Conservation (phyloP, 2,329 filamentous ascomycete species). For the Claviceps purpurea region DNA sequence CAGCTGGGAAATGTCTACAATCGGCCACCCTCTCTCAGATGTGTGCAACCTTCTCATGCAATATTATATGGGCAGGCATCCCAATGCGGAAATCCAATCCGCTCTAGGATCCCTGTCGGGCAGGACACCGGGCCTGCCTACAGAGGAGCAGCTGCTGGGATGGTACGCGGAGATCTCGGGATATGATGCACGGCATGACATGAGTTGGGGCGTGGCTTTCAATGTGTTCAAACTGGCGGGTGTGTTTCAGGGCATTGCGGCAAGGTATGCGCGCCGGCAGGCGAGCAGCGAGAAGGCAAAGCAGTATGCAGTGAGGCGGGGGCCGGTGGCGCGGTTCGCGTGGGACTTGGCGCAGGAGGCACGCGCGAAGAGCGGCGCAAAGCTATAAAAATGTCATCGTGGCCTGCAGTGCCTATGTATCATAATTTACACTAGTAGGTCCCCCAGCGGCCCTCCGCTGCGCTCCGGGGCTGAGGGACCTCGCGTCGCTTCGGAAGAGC, state of each 20-base stretch:
- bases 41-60: slow-evolving; percentile 58
- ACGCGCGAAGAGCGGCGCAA: slow-evolving; percentile 12
- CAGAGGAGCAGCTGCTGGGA: slow-evolving; percentile 25
- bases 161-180: slow-evolving; percentile 41
- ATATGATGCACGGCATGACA: slow-evolving; percentile 52
- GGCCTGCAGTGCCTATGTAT: too few relatives aligned
- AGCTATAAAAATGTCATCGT: slow-evolving; percentile 11
- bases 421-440: too few relatives aligned
- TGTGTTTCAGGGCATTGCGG: slow-evolving; percentile 80
- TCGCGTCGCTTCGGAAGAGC: too few relatives aligned
- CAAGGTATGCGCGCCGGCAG: slow-evolving; percentile 70
- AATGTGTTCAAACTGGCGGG: slow-evolving; percentile 46
- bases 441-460: too few relatives aligned
- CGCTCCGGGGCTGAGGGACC: too few relatives aligned
- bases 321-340: slow-evolving; percentile 61
- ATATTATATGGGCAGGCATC: slow-evolving; percentile 23
- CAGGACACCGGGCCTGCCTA: slow-evolving; percentile 48
- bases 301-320: slow-evolving; percentile 55
- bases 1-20: slow-evolving; percentile 93
- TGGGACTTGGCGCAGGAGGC: slow-evolving; percentile 55
- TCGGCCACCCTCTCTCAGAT: slow-evolving; percentile 91
- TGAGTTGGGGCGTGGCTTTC: slow-evolving; percentile 50
- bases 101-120: slow-evolving; percentile 45
- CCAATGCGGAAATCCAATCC: slow-evolving; percentile 13
- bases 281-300: slow-evolving; percentile 76